phyloP scores from a whole-genome alignment of 108 stramenopile species.

The Cyclotella cryptica region DNA sequence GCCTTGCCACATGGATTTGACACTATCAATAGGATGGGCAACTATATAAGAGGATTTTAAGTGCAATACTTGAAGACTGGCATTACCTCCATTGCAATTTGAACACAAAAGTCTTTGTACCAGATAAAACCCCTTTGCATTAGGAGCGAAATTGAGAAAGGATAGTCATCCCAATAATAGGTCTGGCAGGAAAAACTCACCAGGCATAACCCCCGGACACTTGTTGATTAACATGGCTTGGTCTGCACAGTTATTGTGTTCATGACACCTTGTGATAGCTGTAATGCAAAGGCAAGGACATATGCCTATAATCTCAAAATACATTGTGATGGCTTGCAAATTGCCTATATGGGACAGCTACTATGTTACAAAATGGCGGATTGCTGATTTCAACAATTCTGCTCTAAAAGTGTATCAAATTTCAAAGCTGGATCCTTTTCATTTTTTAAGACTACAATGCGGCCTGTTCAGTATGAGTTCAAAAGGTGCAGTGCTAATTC shows the following conservation, averaged over 20 bases:
- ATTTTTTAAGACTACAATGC: no score
- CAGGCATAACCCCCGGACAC: background rate
- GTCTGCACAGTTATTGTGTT: no score
- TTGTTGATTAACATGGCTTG: background rate
- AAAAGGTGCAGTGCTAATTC: background rate
- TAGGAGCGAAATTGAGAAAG: background rate
- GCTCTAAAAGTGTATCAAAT: background rate
- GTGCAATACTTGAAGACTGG: no score
- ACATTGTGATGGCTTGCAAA: background rate
- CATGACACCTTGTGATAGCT: no score
- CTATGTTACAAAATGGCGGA: background rate
- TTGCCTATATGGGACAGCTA: no score
- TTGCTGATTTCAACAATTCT: background rate
- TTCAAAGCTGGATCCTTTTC: background rate
- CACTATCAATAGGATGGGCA: conserved; percentile 33
- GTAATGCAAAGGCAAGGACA: background rate
- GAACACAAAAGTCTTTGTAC: conserved; percentile 19
- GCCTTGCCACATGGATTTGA: conserved; percentile 31
- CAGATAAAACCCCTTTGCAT: background rate
- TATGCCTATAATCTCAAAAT: background rate
- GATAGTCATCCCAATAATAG: background rate
- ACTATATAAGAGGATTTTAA: conserved; percentile 9
- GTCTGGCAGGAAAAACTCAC: background rate
- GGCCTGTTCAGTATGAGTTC: background rate
- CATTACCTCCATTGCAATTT: conserved; percentile 10